Evolutionary conservation across 2,329 filamentous ascomycete species (phyloP), one percentile per base, ranked within the genome.

Genomic region (Exserohilum rostratum): DNA sequence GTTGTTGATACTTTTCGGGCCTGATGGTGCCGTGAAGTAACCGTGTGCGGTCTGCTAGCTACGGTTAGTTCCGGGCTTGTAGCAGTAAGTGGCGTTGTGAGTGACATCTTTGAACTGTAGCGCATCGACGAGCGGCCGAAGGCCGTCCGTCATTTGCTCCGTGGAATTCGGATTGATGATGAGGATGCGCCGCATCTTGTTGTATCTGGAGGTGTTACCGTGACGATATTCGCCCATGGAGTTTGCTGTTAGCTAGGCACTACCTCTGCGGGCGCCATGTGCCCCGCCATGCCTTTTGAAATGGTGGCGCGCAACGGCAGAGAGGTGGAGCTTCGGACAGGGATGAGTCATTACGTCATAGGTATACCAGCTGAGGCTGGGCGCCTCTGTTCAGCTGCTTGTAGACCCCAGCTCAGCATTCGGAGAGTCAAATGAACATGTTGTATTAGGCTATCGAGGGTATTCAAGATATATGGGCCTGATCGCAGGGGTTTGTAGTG

Each of bases 81-180:
- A 57, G 48, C 33, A 50, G 60, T 66, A 58, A 65, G 59, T 53
- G 64, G 68, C 66, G 64, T 35, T 66, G n/a, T n/a, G 61, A 71
- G 67, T 58, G 62, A 81, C 79, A 60, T 77, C 70, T 63, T 73
- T 69, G 64, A 78, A 79, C 40, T 74, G 72, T 2, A 83, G 73
- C 13, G 67, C 64, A 42, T 79, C 68, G 48, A 83, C 74, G 9
- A 83, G 70, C 7, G 79, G 79, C 62, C 81, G 80, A 65, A 93
- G 80, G 22, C 83, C 85, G 6, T 85, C 78, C 10, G 90, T 93
- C 90, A 93, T 93, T 50, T 81, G 78, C 51, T 77, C 65, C 1
- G 87, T 91, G 2, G 89, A 91, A 76, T 95, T 95, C 30, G 90
- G 90, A 68, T 95, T 93, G 65, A 93, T 82, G 57, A 93, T 79